Percentiles rank a stretch among this genome's conserved stretches.
Evolutionary conservation across 768 basidiomycete species (phyloP).

Genomic region (Hemileccinum impolitum): DNA sequence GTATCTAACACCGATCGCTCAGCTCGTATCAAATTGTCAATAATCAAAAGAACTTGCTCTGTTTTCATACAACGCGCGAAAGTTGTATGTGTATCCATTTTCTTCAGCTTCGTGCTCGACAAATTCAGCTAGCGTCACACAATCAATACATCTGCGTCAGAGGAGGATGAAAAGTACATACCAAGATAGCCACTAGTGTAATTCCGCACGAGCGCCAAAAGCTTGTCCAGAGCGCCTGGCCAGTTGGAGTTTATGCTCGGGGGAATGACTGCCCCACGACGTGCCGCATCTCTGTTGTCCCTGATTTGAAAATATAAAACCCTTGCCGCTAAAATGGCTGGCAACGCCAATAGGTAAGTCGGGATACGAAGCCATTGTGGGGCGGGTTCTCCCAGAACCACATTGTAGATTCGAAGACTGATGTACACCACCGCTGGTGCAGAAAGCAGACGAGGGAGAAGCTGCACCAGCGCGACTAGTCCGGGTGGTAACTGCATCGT

Average conservation of each 20-base stretch:
- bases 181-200: conserved; percentile 48
- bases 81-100: conserved; percentile 24
- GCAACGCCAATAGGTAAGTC: conserved; percentile 24
- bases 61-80: conserved; percentile 25
- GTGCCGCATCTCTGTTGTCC: conserved; percentile 40
- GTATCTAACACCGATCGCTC: conserved; percentile 24
- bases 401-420: conserved; percentile 10
- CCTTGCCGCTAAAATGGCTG: conserved; percentile 15
- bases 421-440: conserved; percentile 18
- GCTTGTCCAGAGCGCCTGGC: conserved; percentile 45
- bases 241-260: conserved; percentile 38
- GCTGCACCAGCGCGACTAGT: conserved; percentile 28
- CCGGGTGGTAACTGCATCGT: conserved; percentile 30
- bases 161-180: conserved; percentile 16
- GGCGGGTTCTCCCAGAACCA: neutral
- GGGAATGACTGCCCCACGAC: conserved; percentile 44
- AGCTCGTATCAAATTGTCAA: neutral
- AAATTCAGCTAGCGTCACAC: conserved; percentile 11
- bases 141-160: neutral
- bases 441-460: conserved; percentile 26
- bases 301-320: conserved; percentile 45
- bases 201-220: conserved; percentile 36
- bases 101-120: conserved; percentile 8
- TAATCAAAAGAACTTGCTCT: conserved; percentile 14
- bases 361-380: conserved; percentile 15